A percentile compares a stretch with the other conserved stretches of the same genome.
Conservation (phyloP, 2,329 filamentous ascomycete genomes). For the Alternaria metachromatica region DNA sequence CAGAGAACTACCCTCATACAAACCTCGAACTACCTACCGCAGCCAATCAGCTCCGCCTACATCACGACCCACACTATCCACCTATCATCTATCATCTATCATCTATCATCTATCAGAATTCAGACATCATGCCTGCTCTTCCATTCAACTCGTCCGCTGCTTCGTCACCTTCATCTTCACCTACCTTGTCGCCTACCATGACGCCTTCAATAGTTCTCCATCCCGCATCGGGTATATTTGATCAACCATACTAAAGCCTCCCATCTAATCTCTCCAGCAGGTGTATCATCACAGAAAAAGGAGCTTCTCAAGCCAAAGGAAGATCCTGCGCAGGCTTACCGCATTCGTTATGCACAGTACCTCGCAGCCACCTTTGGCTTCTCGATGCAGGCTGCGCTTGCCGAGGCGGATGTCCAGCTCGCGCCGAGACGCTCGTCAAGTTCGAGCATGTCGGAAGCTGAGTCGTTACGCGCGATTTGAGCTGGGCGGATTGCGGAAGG, state of each 20-base stretch:
- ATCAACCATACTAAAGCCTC: constrained; percentile 46
- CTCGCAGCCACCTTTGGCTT: constrained; percentile 50
- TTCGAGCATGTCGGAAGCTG: constrained; percentile 45
- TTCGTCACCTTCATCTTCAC: constrained; percentile 46
- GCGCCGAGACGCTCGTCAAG: constrained; percentile 44
- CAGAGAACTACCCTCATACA: constrained; percentile 42
- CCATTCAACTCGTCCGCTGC: constrained; percentile 41
- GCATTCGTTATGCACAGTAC: constrained; percentile 48
- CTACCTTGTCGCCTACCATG: constrained; percentile 31
- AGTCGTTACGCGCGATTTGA: constrained; percentile 41
- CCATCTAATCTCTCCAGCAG: constrained; percentile 45
- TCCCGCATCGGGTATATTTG: constrained; percentile 50
- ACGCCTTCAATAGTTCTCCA: constrained; percentile 49
- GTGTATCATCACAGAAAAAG: constrained; percentile 37
- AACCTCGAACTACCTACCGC: constrained; percentile 28
- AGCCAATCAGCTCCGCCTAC: constrained; percentile 15
- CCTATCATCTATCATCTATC: constrained; percentile 9
- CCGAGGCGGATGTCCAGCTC: constrained; percentile 46
- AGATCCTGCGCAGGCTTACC: constrained; percentile 43
- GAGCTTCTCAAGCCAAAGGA: constrained; percentile 44
- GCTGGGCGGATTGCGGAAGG: constrained; percentile 1
- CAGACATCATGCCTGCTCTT: constrained; percentile 47
- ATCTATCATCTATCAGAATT: constrained; percentile 11
- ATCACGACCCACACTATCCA: not conserved
- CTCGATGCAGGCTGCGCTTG: constrained; percentile 47